These are phyloP conservation scores for Debaryomyces coudertii DNA, from an alignment of 1,139 yeast species.

Conservation along the genomic window DNA sequence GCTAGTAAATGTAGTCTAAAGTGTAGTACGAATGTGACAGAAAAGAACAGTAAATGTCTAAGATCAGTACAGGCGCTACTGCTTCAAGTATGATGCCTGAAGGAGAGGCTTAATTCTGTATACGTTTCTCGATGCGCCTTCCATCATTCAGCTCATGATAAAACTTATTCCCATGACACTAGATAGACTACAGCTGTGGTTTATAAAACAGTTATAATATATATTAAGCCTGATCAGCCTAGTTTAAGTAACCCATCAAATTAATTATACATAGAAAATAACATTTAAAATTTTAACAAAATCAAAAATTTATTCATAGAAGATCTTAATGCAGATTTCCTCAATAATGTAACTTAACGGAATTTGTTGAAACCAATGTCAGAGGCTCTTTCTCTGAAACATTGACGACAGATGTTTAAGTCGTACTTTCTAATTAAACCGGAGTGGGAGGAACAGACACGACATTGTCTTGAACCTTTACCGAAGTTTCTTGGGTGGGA, in stretches of 20 bases:
- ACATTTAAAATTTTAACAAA: slow-evolving; percentile 11
- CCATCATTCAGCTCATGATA: too few species aligned
- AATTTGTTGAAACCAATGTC: slow-evolving; percentile 99
- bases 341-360: slow-evolving; percentile 62
- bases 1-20: slow-evolving; percentile 1
- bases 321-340: slow-evolving; percentile 10
- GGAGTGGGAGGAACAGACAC: slow-evolving; percentile 98
- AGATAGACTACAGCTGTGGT: background rate
- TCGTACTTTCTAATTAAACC: slow-evolving; percentile 99
- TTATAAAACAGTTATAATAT: slow-evolving; percentile 9
- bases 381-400: slow-evolving; percentile 99
- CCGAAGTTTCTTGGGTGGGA: slow-evolving; percentile 99
- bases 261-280: slow-evolving; percentile 29
- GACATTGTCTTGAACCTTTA: slow-evolving; percentile 99
- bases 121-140: too few species aligned
- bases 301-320: slow-evolving; percentile 5
- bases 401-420: slow-evolving; percentile 99
- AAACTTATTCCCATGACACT: too few species aligned
- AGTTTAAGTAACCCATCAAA: slow-evolving; percentile 17
- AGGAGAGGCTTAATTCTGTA: too few species aligned
- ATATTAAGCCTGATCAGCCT: slow-evolving; percentile 11
- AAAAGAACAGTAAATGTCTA: too few species aligned
- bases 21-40: background rate
- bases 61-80: too few species aligned
- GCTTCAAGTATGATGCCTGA: background rate